A percentile compares a stretch with the other conserved stretches of the same genome.
phyloP scores from a whole-genome alignment of 352 stramenopile species.

The Phytopythium oedochilum region DNA sequence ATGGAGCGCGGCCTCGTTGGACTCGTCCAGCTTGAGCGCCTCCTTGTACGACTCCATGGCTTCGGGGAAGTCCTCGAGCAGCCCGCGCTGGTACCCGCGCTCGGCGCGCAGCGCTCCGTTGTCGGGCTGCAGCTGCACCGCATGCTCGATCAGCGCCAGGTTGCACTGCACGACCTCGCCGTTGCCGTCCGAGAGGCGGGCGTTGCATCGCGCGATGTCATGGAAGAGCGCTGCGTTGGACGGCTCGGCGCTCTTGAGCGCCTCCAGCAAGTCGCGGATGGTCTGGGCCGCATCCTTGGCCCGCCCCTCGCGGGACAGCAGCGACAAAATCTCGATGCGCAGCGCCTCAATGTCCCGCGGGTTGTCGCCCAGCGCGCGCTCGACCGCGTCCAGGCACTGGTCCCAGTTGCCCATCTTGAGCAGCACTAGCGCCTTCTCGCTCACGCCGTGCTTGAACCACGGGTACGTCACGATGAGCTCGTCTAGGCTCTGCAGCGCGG shows the following conservation, averaged over 20 bases:
- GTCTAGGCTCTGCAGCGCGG: constrained; percentile 65
- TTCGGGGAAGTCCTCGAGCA: constrained; percentile 72
- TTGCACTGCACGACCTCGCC: constrained; percentile 69
- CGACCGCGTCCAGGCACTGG: constrained; percentile 73
- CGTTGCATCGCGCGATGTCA: constrained; percentile 56
- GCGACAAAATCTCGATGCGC: constrained; percentile 53
- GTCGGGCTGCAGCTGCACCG: constrained; percentile 53
- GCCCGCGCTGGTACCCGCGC: constrained; percentile 66
- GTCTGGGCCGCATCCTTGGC: constrained; percentile 46
- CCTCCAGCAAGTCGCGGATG: constrained; percentile 60
- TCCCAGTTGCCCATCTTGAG: constrained; percentile 87
- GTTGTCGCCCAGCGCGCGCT: constrained; percentile 65
- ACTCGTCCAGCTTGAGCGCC: constrained; percentile 81
- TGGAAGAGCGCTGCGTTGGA: constrained; percentile 65
- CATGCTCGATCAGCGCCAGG: constrained; percentile 61
- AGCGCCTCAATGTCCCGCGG: constrained; percentile 66
- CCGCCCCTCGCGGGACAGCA: constrained; percentile 61
- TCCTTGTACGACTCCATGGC: constrained; percentile 87
- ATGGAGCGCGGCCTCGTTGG: constrained; percentile 84
- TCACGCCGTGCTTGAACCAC: constrained; percentile 83
- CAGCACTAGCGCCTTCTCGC: constrained; percentile 76
- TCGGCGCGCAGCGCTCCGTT: constrained; percentile 66
- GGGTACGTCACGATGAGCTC: constrained; percentile 72
- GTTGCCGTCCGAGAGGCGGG: constrained; percentile 59
- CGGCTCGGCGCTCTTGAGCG: constrained; percentile 65